Percentiles rank a stretch among this genome's conserved stretches.
Conservation (phyloP, 169 alveolate species). For the Eimeria tenella region DNA sequence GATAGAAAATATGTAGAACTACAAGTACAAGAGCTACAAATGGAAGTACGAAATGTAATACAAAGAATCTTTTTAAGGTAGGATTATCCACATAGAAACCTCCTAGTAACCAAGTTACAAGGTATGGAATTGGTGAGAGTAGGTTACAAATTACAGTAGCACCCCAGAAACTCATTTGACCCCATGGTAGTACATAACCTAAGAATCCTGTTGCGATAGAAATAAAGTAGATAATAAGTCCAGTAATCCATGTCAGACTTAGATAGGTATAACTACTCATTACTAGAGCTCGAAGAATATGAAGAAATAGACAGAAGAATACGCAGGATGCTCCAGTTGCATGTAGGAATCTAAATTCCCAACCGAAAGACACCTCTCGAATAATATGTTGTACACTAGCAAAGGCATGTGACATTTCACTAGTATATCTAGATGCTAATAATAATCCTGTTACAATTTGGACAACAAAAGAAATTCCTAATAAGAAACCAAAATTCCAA, state of each 20-base stretch:
- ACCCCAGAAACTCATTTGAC: constrained; percentile 10
- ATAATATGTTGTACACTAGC: not conserved
- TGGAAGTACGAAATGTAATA: constrained; percentile 80
- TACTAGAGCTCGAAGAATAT: not conserved
- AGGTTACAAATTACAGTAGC: constrained; percentile 17
- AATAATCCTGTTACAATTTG: not conserved
- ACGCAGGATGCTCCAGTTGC: not conserved
- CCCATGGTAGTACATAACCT: constrained; percentile 7
- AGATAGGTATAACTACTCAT: not conserved
- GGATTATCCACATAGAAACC: constrained; percentile 77
- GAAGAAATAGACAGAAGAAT: not conserved
- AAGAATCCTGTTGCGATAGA: not conserved
- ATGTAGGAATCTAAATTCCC: not conserved
- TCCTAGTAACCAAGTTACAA: constrained; percentile 72
- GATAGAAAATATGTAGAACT: constrained; percentile 79
- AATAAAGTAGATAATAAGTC: not conserved
- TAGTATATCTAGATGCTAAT: constrained; percentile 5
- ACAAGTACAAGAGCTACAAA: constrained; percentile 75
- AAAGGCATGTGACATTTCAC: not conserved
- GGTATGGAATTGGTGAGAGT: not conserved
- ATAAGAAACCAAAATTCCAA: not conserved
- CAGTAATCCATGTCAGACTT: not conserved
- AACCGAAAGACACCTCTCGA: not conserved
- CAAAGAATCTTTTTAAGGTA: constrained; percentile 81
- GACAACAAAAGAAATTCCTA: not conserved